phyloP scores from a whole-genome alignment of 2,329 filamentous ascomycete species.

The Rhynchosporium agropyri region DNA sequence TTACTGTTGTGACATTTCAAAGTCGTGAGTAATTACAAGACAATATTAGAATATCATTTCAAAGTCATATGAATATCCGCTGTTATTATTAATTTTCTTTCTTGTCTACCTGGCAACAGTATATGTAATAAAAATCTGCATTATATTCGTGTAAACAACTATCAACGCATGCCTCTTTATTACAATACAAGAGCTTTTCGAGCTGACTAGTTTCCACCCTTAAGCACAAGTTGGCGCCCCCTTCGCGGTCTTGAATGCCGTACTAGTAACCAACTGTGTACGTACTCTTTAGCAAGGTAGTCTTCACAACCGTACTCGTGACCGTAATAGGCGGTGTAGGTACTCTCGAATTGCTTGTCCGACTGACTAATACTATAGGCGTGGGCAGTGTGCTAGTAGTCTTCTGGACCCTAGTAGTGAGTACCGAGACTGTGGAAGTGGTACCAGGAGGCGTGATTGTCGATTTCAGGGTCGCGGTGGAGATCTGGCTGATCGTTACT shows the following conservation, averaged over 20 bases:
- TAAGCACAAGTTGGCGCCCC: slow-evolving; percentile 11
- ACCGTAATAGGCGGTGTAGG: not conserved
- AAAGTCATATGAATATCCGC: too few species aligned
- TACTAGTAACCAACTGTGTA: slow-evolving; percentile 8
- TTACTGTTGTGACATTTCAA: too few species aligned
- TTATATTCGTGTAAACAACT: not conserved
- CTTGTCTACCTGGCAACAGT: too few species aligned
- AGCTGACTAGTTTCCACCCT: not conserved
- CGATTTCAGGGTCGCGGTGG: slow-evolving; percentile 10
- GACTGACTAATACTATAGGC: not conserved
- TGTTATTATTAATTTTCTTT: too few species aligned
- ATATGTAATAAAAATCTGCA: too few species aligned
- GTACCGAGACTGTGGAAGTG: not conserved
- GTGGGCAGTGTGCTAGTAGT: slow-evolving; percentile 4
- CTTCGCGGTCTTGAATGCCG: slow-evolving; percentile 9
- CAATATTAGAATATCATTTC: too few species aligned
- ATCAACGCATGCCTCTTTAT: not conserved
- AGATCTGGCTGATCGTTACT: not conserved
- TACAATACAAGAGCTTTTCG: not conserved
- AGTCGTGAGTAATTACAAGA: too few species aligned
- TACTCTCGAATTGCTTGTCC: slow-evolving; percentile 10
- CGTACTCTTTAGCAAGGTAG: slow-evolving; percentile 17
- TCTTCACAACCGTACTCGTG: slow-evolving; percentile 11
- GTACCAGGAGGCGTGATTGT: slow-evolving; percentile 10
- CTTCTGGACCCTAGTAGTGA: not conserved